Conservation (phyloP, 129 eudicot species). For the Daucus carota region DH1_v3.0 NC_030386.2:23765001-23765500, state of each 20-base stretch:
- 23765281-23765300: background rate
- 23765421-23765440: background rate
- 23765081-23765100: background rate
- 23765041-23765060: background rate
- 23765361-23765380: background rate
- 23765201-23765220: background rate
- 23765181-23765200: conserved; percentile 3
- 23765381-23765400: background rate
- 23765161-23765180: background rate
- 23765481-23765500: too few relatives aligned
- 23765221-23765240: background rate
- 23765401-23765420: background rate
- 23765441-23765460: background rate
- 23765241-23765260: background rate
- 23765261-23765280: background rate
- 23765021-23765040: conserved; percentile 11
- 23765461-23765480: too few relatives aligned
- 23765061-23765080: background rate
- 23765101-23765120: background rate
- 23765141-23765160: background rate
- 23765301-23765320: background rate
- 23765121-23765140: background rate
- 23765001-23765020: conserved; percentile 23
- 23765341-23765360: background rate
- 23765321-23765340: background rate